A percentile compares a stretch with the other conserved stretches of the same genome.
Conservation (phyloP, 768 basidiomycete genomes). For the Fomitopsis pulvina region DNA sequence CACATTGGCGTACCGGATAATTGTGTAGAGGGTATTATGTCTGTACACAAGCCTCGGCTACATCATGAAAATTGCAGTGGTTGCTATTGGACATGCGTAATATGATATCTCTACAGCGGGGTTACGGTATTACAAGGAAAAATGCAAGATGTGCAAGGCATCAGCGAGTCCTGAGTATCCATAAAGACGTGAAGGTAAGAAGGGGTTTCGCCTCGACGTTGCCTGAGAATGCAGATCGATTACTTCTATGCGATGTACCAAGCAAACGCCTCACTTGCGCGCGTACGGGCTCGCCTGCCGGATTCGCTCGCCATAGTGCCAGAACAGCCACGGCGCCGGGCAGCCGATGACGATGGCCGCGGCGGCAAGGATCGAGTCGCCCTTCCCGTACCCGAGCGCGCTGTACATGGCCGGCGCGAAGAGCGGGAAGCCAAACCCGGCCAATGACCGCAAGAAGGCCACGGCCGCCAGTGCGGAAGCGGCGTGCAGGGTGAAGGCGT, state of each 20-base stretch:
- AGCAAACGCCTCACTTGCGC: background rate
- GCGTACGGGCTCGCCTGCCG: constrained; percentile 22
- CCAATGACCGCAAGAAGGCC: constrained; percentile 52
- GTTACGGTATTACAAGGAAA: background rate
- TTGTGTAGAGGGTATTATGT: too few species aligned
- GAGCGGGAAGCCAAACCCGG: constrained; percentile 74
- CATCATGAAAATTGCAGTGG: background rate
- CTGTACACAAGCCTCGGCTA: too few species aligned
- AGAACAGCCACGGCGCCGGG: constrained; percentile 37
- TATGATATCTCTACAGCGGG: background rate
- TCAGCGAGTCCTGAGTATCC: background rate
- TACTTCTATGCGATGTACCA: background rate
- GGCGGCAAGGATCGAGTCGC: constrained; percentile 56
- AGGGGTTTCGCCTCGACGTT: background rate
- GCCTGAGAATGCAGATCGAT: background rate
- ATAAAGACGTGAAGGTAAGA: background rate
- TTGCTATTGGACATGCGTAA: background rate
- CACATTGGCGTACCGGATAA: too few species aligned
- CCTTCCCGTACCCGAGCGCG: constrained; percentile 62
- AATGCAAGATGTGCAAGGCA: background rate
- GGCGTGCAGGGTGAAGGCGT: constrained; percentile 57
- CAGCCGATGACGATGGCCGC: constrained; percentile 49
- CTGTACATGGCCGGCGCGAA: constrained; percentile 68
- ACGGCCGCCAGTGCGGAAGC: constrained; percentile 67
- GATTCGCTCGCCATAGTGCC: constrained; percentile 42